Conservation (phyloP, 2,329 filamentous ascomycete genomes). For the Aspergillus puulaauensis region DNA sequence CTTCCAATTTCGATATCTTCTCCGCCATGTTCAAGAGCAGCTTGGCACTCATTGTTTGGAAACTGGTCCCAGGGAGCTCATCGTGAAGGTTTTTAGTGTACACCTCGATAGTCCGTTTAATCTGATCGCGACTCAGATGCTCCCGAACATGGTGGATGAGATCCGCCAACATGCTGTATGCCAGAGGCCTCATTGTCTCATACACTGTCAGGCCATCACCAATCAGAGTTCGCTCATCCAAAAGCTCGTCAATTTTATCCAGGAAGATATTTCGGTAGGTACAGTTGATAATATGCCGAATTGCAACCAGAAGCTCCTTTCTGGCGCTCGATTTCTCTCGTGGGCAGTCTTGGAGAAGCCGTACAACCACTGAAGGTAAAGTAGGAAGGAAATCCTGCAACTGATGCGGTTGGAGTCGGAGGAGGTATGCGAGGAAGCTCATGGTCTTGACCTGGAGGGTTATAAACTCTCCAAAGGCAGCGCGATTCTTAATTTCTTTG, state of each 20-base stretch:
- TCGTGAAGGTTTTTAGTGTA: slow-evolving; percentile 97
- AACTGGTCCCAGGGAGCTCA: slow-evolving; percentile 94
- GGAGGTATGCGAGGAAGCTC: slow-evolving; percentile 93
- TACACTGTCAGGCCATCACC: slow-evolving; percentile 96
- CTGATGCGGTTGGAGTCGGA: slow-evolving; percentile 83
- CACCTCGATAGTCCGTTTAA: slow-evolving; percentile 91
- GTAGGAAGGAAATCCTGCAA: slow-evolving; percentile 83
- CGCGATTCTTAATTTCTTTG: slow-evolving; percentile 87
- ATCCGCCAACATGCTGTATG: slow-evolving; percentile 98
- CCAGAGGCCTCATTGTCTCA: slow-evolving; percentile 90
- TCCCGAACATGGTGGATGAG: slow-evolving; percentile 96
- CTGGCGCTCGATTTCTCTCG: slow-evolving; percentile 89
- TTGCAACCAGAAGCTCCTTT: slow-evolving; percentile 93
- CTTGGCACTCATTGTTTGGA: slow-evolving; percentile 99
- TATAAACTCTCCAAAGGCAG: slow-evolving; percentile 95
- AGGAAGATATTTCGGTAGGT: slow-evolving; percentile 96
- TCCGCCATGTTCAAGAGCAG: slow-evolving; percentile 97
- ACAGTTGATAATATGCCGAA: slow-evolving; percentile 98
- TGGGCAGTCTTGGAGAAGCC: slow-evolving; percentile 88
- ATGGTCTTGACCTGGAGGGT: slow-evolving; percentile 98
- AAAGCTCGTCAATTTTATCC: slow-evolving; percentile 87
- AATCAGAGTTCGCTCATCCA: slow-evolving; percentile 91
- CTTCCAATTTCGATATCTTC: slow-evolving; percentile 88
- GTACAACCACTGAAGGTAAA: slow-evolving; percentile 84
- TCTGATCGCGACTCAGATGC: slow-evolving; percentile 82